Evolutionary conservation across 495 filamentous ascomycete species (phyloP).

Genomic region (Baudoinia panamericana): DNA sequence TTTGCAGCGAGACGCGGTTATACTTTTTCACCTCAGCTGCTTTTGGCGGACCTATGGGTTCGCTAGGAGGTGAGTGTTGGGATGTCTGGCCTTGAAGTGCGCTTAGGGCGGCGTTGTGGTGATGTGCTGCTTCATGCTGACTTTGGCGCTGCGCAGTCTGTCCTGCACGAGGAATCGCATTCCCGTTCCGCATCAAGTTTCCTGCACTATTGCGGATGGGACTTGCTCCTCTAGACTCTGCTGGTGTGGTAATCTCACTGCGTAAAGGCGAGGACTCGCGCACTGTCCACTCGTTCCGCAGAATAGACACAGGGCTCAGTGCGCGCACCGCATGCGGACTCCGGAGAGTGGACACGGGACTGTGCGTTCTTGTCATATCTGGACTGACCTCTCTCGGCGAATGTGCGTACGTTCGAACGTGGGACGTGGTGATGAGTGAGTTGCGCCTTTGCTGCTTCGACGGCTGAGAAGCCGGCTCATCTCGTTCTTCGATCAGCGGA

Average conservation of each 20-base stretch:
- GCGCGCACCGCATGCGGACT: constrained; percentile 3
- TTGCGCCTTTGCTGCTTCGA: no score
- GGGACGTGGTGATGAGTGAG: no score
- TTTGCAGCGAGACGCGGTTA: constrained; percentile 6
- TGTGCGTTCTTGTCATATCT: constrained; percentile 2
- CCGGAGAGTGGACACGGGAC: constrained; percentile 7
- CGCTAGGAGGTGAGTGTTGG: neutral
- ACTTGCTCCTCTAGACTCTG: neutral
- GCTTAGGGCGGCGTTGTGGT: constrained; percentile 4
- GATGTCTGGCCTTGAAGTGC: constrained; percentile 5
- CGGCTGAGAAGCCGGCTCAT: constrained; percentile 3
- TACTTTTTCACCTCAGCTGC: neutral
- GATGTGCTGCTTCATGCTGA: constrained; percentile 2
- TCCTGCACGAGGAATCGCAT: constrained; percentile 5
- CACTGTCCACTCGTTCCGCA: constrained; percentile 5
- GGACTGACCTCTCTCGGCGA: constrained; percentile 8
- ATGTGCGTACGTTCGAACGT: constrained; percentile 6
- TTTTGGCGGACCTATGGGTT: neutral
- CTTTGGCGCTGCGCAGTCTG: no score
- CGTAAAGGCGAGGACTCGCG: neutral
- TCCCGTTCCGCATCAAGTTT: constrained; percentile 10
- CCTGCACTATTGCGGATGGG: constrained; percentile 7
- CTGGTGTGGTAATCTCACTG: no score
- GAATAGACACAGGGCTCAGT: constrained; percentile 9
- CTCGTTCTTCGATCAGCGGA: constrained; percentile 8